Evolutionary conservation across 2,329 filamentous ascomycete genomes (phyloP), one percentile per base, ranked within the genome.

Genomic region (Sporothrix pseudoabietina): DNA sequence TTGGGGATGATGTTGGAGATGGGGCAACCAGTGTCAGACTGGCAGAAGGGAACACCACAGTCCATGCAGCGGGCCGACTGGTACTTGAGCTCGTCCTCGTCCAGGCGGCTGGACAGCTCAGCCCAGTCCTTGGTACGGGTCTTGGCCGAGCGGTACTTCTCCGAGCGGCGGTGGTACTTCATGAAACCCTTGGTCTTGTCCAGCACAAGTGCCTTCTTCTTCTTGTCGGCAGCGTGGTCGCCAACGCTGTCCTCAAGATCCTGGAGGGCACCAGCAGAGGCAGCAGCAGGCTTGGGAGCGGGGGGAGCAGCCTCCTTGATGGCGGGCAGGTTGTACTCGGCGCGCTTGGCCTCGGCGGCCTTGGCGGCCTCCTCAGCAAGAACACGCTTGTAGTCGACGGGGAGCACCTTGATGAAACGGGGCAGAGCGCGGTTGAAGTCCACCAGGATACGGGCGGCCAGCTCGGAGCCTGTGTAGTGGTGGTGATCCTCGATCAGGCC

Each of bases 1-100:
- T 98, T 98, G 73, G 95, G 95, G n/a, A 98, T 98, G 80, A 98
- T 97, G 84, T 98, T 98, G 77, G 91, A 94, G 82, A 98, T 98
- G 1, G 95, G 95, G 81, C 95, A 98, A 68, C 95, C 95, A 76
- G 93, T 94, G 78, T 98, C 95, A 26, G 94, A 97, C 82, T 98
- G 95, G 79, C 95, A 98, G 88, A 98, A 98, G 1, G 95, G 95
- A 75, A 98, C 94, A 89, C 95, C 95, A 75, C 95, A 98, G 84
- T 98, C 95, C 95, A 98, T 98, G 86, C 95, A 98, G 77, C 95
- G 93, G 75, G 95, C 95, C 65, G 94, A 92, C 83, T 98, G 95
- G 80, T 97, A 98, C 85, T 98, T 98, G 76, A 98, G 89, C 84
- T 97, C 94, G 78, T 98, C 95, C 82, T 97, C 94, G 77, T 93